Evolutionary conservation across 1,284 basidiomycete genomes (phyloP), one percentile per base, ranked within the genome.

Genomic region (Exobasidium rhododendri): DNA sequence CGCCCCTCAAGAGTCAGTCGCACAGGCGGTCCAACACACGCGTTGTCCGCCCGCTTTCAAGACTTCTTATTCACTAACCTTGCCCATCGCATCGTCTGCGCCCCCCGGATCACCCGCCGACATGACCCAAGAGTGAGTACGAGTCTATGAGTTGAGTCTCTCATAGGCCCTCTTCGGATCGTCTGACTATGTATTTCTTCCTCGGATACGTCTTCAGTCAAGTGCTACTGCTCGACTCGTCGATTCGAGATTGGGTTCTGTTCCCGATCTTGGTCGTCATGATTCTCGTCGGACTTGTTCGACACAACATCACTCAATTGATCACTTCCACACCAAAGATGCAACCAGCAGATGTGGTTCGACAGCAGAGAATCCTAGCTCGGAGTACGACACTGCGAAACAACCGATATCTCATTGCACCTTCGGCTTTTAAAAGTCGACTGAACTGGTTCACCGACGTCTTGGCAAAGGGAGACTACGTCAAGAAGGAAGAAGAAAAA

Each of bases 241-340:
- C 75, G 1, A 70, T 71, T 26, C 73, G 83, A 78, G 81, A 84
- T 71, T 84, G 84, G 85, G 85, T 98, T 49, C 82, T 99, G 62
- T 90, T 98, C 80, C 96, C 96, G 61, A 96, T 99, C 81, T 94
- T 93, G 50, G 83, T 97, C 68, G 93, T 98, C 81, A 97, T 98
- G 93, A 91, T 98, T 68, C 84, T 98, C 44, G 94, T 97, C 55
- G 96, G 96, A 30, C 84, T 99, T 55, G 83, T 98, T 30, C 84
- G 96, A 66, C 93, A 97, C 81, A 96, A 97, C 81, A 88, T 98
- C 32, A 89, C 94, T 13, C 80, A 90, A 56, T 84, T 97, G 4
- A 86, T 98, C 31, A 90, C 92, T 76, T 87, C 89, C 3, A 81
- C 87, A 28, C 92, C 93, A 1, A 93, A 96, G 84, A 89, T 89